Conservation (phyloP, 371 early-diverging fungal species). For the Mucor sp. region DNA sequence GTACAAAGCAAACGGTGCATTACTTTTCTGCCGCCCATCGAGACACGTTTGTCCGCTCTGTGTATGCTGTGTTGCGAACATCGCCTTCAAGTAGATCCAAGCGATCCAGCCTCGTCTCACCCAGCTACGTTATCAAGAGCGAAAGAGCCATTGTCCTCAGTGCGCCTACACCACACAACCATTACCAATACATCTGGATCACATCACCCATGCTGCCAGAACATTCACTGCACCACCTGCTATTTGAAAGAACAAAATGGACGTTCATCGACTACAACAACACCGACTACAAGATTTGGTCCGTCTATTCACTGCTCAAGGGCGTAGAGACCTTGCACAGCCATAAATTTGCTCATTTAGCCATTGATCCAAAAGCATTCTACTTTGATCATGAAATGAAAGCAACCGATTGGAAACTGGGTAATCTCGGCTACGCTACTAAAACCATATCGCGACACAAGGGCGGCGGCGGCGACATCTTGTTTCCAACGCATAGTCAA, state of each 20-base stretch:
- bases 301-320: slow-evolving; percentile 11
- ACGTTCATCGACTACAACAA: slow-evolving; percentile 6
- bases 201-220: slow-evolving; percentile 24
- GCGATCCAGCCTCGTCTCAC: not conserved
- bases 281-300: slow-evolving; percentile 23
- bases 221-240: slow-evolving; percentile 11
- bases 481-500: not conserved
- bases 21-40: slow-evolving; percentile 17
- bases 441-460: not conserved
- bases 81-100: not conserved
- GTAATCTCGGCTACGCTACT: slow-evolving; percentile 8
- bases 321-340: slow-evolving; percentile 15
- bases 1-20: slow-evolving; percentile 14
- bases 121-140: slow-evolving; percentile 7
- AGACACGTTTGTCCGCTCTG: slow-evolving; percentile 18
- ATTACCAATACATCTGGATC: slow-evolving; percentile 28
- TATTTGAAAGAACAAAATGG: slow-evolving; percentile 3
- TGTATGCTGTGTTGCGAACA: slow-evolving; percentile 4
- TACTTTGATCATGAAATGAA: slow-evolving; percentile 15
- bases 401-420: slow-evolving; percentile 21
- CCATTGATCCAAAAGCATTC: slow-evolving; percentile 17
- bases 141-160: slow-evolving; percentile 19
- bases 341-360: slow-evolving; percentile 16
- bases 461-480: not conserved
- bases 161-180: slow-evolving; percentile 14